A percentile compares a stretch with the other conserved stretches of the same genome.
These are phyloP conservation scores for Papiliotrema laurentii DNA, from an alignment of 1,284 basidiomycete species.

Conservation along the genomic window DNA sequence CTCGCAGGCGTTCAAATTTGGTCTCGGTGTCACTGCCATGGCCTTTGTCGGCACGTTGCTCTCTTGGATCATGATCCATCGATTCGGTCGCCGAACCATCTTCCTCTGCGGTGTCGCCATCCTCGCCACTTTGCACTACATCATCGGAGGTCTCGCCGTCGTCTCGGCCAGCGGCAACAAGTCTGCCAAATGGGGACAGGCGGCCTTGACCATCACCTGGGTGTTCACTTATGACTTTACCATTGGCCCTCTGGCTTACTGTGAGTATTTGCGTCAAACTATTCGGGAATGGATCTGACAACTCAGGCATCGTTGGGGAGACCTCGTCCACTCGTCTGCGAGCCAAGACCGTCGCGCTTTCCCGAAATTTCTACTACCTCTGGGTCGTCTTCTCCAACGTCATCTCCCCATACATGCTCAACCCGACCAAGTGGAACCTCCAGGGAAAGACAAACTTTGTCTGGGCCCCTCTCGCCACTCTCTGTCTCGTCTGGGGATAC, in stretches of 20 bases:
- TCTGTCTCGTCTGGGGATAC: constrained; percentile 16
- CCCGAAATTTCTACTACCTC: constrained; percentile 47
- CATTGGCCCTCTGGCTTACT: constrained; percentile 2
- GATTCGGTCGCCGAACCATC: constrained; percentile 47
- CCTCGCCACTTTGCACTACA: background rate
- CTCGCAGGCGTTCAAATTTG: constrained; percentile 34
- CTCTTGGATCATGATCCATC: constrained; percentile 17
- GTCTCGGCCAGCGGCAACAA: background rate
- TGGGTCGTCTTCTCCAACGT: constrained; percentile 19
- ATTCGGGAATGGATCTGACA: background rate
- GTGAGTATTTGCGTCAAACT: background rate
- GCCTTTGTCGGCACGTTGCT: constrained; percentile 17
- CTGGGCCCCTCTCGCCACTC: constrained; percentile 10
- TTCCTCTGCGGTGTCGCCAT: constrained; percentile 23
- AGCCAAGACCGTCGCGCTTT: constrained; percentile 51
- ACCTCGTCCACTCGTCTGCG: constrained; percentile 47
- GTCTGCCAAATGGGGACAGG: constrained; percentile 9
- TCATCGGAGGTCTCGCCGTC: constrained; percentile 3
- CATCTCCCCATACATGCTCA: constrained; percentile 14
- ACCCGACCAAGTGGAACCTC: constrained; percentile 17
- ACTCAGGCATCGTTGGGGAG: constrained; percentile 44
- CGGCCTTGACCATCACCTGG: constrained; percentile 9
- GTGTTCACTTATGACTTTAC: constrained; percentile 11
- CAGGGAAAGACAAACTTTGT: constrained; percentile 16
- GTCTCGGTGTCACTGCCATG: constrained; percentile 38